Evolutionary conservation across 2,329 filamentous ascomycete species (phyloP).

Genomic region (Fusarium graminum): DNA sequence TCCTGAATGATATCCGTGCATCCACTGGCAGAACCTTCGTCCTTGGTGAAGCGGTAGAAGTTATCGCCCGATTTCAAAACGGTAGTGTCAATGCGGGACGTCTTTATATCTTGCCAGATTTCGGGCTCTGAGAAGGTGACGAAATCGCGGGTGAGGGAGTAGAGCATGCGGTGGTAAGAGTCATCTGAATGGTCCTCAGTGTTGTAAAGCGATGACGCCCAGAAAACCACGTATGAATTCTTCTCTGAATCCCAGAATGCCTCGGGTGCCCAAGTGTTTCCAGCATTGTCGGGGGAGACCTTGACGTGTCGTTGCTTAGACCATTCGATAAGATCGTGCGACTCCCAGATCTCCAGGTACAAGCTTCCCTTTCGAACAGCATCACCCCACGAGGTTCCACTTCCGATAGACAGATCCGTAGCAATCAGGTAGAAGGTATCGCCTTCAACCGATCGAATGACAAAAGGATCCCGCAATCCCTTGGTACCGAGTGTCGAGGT

Average conservation of each 20-base stretch:
- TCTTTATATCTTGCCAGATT: constrained; percentile 65
- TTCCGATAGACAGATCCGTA: constrained; percentile 67
- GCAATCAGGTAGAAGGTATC: constrained; percentile 66
- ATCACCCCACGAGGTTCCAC: constrained; percentile 65
- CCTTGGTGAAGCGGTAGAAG: constrained; percentile 68
- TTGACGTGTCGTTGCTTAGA: constrained; percentile 63
- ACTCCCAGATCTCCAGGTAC: constrained; percentile 68
- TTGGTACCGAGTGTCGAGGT: constrained; percentile 61
- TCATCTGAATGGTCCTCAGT: constrained; percentile 58
- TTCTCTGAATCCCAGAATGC: constrained; percentile 62
- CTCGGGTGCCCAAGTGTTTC: constrained; percentile 68
- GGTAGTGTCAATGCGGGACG: constrained; percentile 66
- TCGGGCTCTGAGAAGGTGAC: constrained; percentile 61
- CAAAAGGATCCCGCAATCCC: constrained; percentile 65
- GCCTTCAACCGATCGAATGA: constrained; percentile 64
- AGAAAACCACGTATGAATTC: constrained; percentile 61
- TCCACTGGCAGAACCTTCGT: constrained; percentile 64
- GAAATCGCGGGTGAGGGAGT: constrained; percentile 64
- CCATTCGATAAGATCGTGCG: constrained; percentile 64
- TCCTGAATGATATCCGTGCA: constrained; percentile 69
- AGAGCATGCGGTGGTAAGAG: constrained; percentile 67
- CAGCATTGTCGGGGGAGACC: constrained; percentile 63
- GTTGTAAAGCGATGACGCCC: constrained; percentile 60
- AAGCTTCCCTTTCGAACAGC: constrained; percentile 61
- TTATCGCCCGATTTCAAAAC: constrained; percentile 58